Evolutionary conservation across 768 basidiomycete genomes (phyloP), one percentile per base, ranked within the genome.

Genomic region (Cubamyces sp.): DNA sequence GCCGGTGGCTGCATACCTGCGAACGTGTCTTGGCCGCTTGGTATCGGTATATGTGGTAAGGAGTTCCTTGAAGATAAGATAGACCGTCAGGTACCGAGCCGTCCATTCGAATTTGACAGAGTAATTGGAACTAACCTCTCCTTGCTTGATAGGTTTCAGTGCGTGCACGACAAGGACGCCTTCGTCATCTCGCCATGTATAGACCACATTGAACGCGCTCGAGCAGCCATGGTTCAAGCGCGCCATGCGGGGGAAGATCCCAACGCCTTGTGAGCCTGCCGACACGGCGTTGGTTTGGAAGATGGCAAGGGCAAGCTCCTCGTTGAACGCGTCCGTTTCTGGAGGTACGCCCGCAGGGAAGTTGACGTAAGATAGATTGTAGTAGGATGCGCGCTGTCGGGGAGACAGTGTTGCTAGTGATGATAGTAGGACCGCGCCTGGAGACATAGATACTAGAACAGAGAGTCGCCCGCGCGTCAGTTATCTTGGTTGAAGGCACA

Each of bases 151-250:
- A 56, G 75, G 72, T 68, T 82, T 86, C 56, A 88, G 65, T 9
- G 87, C 87, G 70, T 87, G 77, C 4, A 89, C 83, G 39, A 85
- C 80, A 21, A 87, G 66, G 3, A 73, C 72, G 12, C 73, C 69
- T 57, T 85, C 84, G 28, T 74, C 68, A 46, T 82, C 78, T 52
- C 85, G 76, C 83, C 83, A 89, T 0, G 77, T 77, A 68, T 89
- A 89, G 14, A 88, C 84, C 5, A 77, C 79, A 70, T 88, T 88
- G 75, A 90, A 89, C 6, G 85, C 85, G 55, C 80, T 77, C 3
- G 86, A 82, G 68, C 87, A 89, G 0, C 84, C 87, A 64, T 89
- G 88, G 65, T 90, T 90, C 62, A 89, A 65, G 45, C 87, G 77
- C 14, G 87, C 85, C 79, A 84, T 87, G 21, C 71, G 76, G n/a